phyloP scores from a whole-genome alignment of 2,329 filamentous ascomycete genomes.

The Scedosporium minutisporum region DNA sequence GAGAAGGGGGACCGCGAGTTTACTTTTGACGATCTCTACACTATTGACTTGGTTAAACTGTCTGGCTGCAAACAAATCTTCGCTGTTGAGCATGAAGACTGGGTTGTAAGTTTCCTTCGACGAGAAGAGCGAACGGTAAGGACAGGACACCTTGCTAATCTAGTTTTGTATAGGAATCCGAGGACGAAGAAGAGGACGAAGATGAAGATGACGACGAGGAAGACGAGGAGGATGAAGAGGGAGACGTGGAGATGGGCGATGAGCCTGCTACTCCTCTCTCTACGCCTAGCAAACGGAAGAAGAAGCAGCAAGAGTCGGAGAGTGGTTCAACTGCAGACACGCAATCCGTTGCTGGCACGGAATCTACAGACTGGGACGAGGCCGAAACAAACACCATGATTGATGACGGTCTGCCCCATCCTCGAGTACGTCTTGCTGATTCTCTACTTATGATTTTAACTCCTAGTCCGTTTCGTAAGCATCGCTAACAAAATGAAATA shows the following conservation, averaged over 20 bases:
- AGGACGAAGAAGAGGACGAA: constrained; percentile 53
- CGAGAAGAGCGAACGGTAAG: no score
- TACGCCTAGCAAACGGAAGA: constrained; percentile 47
- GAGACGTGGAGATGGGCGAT: constrained; percentile 39
- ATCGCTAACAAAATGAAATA: constrained; percentile 21
- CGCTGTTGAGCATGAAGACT: constrained; percentile 72
- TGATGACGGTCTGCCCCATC: constrained; percentile 68
- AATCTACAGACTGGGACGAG: constrained; percentile 34
- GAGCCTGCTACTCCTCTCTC: constrained; percentile 30
- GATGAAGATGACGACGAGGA: constrained; percentile 46
- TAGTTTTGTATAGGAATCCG: constrained; percentile 36
- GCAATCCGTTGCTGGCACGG: constrained; percentile 19
- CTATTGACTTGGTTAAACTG: constrained; percentile 86
- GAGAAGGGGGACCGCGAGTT: constrained; percentile 93
- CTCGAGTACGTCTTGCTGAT: constrained; percentile 28
- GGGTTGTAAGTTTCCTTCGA: constrained; percentile 46
- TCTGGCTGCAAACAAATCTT: constrained; percentile 92
- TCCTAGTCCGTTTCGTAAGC: neutral
- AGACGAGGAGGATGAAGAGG: constrained; percentile 39
- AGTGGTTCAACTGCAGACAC: constrained; percentile 22
- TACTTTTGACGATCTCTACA: constrained; percentile 91
- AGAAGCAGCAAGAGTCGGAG: constrained; percentile 36
- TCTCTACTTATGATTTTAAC: neutral
- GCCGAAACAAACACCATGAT: constrained; percentile 34
- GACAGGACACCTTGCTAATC: neutral